Evolutionary conservation across 495 filamentous ascomycete genomes (phyloP), one percentile per base, ranked within the genome.

Genomic region (Ramalina peruviana): DNA sequence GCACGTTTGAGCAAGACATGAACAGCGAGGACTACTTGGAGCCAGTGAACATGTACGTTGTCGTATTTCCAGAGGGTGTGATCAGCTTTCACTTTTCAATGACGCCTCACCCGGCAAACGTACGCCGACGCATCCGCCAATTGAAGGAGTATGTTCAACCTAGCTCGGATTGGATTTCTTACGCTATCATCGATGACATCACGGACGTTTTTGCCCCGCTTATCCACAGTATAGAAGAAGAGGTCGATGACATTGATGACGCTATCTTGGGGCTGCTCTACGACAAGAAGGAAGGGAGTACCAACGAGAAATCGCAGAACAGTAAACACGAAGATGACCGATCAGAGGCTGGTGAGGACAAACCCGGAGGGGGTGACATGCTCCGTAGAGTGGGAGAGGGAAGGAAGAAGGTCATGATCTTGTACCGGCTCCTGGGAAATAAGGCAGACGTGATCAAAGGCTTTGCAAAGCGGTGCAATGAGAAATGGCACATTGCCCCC

Each of bases 361-460:
- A 62, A 12, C 71, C 76, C 16, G 68, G 71, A 15, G 81, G 81
- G 1, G 76, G 82, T 15, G 82, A 94, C 61, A 93, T 95, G 86
- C 75, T 95, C 36, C 78, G 85, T 17, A 81, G 85, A 3, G 85
- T 95, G 4, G 92, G 92, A 33, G 88, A 94, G 61, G 94, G 88
- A 61, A 76, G 92, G 43, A 96, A 96, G 73, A 94, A 86, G 63
- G 92, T 95, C 54, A 97, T 97, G 92, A 79, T 79, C 43, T 68
- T 97, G 51, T 96, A 95, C 62, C 76, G 92, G 30, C 72, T 98
- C 40, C 72, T 98, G 19, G 92, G 92, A 56, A 95, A 92, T 65
- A 98, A 98, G 69, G 92, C 90, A 10, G 92, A 98, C 58, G 92
- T 98, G 23, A 96, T 98, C 67, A 96, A 96, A 69, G 88, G 92